phyloP scores from a whole-genome alignment of 805 yeast genomes.

The Ogataea zsoltii region DNA sequence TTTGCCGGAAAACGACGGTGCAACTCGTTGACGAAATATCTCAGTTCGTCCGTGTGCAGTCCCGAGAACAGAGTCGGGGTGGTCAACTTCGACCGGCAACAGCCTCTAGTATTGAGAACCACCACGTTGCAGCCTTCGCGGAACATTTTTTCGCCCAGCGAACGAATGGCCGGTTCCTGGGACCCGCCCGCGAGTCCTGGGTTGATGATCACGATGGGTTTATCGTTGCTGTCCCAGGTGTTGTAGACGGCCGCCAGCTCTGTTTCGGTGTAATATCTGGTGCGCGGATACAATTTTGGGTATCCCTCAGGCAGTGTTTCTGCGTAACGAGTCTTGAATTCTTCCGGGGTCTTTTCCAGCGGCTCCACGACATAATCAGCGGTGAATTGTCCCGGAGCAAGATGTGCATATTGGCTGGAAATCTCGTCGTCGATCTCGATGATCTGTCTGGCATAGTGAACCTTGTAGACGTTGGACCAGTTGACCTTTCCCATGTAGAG shows the following conservation, averaged over 20 bases:
- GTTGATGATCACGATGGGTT: conserved; percentile 60
- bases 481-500: conserved; percentile 47
- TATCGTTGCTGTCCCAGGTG: conserved; percentile 37
- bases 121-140: conserved; percentile 52
- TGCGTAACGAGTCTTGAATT: conserved; percentile 32
- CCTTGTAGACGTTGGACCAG: conserved; percentile 41
- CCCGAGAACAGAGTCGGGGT: conserved; percentile 70
- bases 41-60: conserved; percentile 66
- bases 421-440: conserved; percentile 34
- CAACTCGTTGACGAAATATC: conserved; percentile 55
- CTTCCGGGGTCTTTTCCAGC: conserved; percentile 22
- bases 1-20: conserved; percentile 57
- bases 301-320: conserved; percentile 51
- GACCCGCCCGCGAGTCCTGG: conserved; percentile 85
- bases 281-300: conserved; percentile 68
- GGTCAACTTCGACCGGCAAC: conserved; percentile 71
- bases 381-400: conserved; percentile 43
- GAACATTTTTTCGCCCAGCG: conserved; percentile 48
- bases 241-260: conserved; percentile 40
- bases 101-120: conserved; percentile 70
- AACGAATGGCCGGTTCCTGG: conserved; percentile 69
- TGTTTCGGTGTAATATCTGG: conserved; percentile 54
- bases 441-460: conserved; percentile 47
- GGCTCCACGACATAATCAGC: conserved; percentile 48
- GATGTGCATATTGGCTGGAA: conserved; percentile 16